Evolutionary conservation across 1,284 basidiomycete genomes (phyloP).

Genomic region (Inonotus obliquus): DNA sequence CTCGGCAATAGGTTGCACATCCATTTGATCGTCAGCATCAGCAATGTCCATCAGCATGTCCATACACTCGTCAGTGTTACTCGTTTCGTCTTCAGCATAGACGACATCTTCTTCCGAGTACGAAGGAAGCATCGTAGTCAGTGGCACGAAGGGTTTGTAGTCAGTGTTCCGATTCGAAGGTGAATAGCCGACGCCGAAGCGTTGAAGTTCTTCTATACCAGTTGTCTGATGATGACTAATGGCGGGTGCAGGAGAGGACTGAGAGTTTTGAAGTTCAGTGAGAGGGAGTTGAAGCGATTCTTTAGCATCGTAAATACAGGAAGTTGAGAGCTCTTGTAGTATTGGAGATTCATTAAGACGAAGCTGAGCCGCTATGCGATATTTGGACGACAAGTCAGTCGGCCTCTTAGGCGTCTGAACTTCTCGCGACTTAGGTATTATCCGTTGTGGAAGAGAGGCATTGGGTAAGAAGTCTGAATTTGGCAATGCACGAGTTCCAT

Average conservation of each 20-base stretch:
- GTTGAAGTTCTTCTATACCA: slow-evolving; percentile 7
- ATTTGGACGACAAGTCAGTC: background rate
- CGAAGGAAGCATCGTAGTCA: background rate
- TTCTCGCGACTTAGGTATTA: background rate
- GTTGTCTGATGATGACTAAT: background rate
- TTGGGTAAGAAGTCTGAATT: background rate
- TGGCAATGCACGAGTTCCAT: background rate
- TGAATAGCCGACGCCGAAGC: slow-evolving; percentile 11
- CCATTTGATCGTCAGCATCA: background rate
- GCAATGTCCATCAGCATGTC: background rate
- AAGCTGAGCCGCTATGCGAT: background rate
- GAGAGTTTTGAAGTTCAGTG: slow-evolving; percentile 19
- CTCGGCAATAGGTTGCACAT: background rate
- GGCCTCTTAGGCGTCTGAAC: no score
- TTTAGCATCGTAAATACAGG: slow-evolving; percentile 9
- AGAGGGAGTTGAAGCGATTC: slow-evolving; percentile 19
- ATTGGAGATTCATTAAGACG: no score
- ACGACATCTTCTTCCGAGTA: background rate
- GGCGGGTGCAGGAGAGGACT: slow-evolving; percentile 15
- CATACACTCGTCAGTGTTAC: background rate
- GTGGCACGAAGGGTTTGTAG: background rate
- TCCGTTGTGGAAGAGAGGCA: background rate
- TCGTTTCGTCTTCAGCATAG: background rate
- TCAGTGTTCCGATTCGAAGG: background rate
- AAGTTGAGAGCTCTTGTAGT: background rate